phyloP scores from a whole-genome alignment of 805 yeast genomes.

The Priceomyces melissophilus region DNA sequence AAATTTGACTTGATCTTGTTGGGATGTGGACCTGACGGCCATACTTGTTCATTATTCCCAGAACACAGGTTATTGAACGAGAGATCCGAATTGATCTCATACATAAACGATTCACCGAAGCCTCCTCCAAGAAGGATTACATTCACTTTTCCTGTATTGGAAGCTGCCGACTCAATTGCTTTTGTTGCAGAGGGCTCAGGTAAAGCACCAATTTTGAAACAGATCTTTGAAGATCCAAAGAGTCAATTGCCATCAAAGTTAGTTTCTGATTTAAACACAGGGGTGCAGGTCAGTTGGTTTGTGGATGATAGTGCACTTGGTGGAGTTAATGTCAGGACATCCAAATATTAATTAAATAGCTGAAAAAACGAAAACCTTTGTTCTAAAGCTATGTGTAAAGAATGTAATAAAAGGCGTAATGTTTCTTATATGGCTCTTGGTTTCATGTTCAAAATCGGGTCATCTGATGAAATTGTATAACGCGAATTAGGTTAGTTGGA shows the following conservation, averaged over 20 bases:
- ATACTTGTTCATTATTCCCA: constrained; percentile 90
- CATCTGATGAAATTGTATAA: too few relatives aligned
- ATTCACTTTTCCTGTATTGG: constrained; percentile 74
- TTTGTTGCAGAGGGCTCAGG: constrained; percentile 90
- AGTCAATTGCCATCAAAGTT: constrained; percentile 65
- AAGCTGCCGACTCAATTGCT: constrained; percentile 51
- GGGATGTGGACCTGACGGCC: constrained; percentile 97
- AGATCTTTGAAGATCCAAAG: constrained; percentile 57
- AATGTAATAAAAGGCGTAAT: too few relatives aligned
- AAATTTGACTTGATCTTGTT: constrained; percentile 65
- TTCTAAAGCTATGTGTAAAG: too few relatives aligned
- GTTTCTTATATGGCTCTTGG: not conserved
- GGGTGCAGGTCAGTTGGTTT: constrained; percentile 71
- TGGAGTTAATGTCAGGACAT: constrained; percentile 48
- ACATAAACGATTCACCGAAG: constrained; percentile 81
- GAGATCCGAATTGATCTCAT: constrained; percentile 48
- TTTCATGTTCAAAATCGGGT: too few relatives aligned
- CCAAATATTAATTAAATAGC: constrained; percentile 28
- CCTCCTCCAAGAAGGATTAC: constrained; percentile 93
- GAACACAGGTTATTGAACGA: constrained; percentile 68
- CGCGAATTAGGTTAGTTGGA: too few relatives aligned
- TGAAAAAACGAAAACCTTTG: not conserved
- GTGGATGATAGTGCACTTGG: constrained; percentile 74
- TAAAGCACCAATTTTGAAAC: constrained; percentile 67
- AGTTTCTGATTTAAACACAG: constrained; percentile 53